Base-by-base conservation (phyloP, 139 green algal genomes). In the Coelastrella sp. region DNA sequence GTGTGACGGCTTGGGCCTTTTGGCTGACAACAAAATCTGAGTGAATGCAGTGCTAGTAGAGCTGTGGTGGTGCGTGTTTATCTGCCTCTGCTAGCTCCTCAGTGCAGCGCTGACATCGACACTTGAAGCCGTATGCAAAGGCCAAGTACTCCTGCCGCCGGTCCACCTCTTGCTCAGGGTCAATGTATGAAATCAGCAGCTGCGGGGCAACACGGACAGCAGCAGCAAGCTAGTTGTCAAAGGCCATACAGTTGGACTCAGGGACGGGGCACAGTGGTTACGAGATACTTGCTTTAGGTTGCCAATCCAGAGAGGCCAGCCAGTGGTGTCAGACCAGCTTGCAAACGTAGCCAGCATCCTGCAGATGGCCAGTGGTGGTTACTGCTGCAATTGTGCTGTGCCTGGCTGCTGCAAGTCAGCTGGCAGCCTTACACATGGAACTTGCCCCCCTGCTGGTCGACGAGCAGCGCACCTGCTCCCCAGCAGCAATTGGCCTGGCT, bases 181-280 rank as follows among this genome's bases (percentile, higher is more conserved):
- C 93, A 58, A 93, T 82, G 91, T 95, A 95, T 49, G 88, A 89
- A 24, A 95, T 91, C 57, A 58, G 76, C 59, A 95, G 87, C 89
- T 95, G 68, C 68, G 14, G 63, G 63, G 63, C 63, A 76, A 76
- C 15, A 85, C 11, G 22, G 12, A n/a, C 8, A 8, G 85, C 92
- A 83, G 24, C 93, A 89, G 75, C 63, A 70, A 70, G 14, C 63
- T 70, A 20, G 63, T 70, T 12, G 63, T 70, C 63, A 70, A 70
- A 20, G 63, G 14, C 63, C 14, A 70, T 5, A 70, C 63, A 20
- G 11, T 15, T 4, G 14, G 63, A 12, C 11, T 70, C 63, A 12
- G 14, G 12, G 11, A 15, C 63, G 14, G 4, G 11, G 63, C 11
- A 70, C 63, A 20, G 63, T 15, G 63, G 14, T 70, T 15, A 70